phyloP scores from a whole-genome alignment of 306 rosid genomes.

The Aeschynomene evenia region DNA sequence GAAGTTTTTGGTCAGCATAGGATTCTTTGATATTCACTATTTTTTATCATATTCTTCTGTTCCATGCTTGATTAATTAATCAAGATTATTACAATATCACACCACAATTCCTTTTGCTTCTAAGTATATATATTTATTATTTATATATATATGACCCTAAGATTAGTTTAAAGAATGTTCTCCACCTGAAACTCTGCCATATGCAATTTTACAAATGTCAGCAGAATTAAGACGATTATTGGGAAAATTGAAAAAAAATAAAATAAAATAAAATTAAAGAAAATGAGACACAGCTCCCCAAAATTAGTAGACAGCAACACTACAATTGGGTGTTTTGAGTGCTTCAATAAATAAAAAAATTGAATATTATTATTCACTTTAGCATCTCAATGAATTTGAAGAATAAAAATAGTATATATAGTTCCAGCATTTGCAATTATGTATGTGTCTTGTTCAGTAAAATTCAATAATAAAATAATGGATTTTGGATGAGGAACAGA shows the following conservation, averaged over 20 bases:
- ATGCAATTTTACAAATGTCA: slow-evolving; percentile 40
- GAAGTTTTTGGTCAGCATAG: no score
- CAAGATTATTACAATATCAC: slow-evolving; percentile 25
- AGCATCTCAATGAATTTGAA: slow-evolving; percentile 54
- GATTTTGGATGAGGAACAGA: slow-evolving; percentile 20
- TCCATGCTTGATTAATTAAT: not conserved
- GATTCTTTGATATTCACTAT: slow-evolving; percentile 39
- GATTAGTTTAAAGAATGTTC: slow-evolving; percentile 51
- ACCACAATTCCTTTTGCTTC: not conserved
- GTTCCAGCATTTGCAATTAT: slow-evolving; percentile 38
- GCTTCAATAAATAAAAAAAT: slow-evolving; percentile 56
- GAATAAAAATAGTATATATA: slow-evolving; percentile 20
- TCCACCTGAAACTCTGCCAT: slow-evolving; percentile 44
- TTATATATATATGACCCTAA: no score
- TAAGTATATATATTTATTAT: no score
- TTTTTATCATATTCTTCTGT: slow-evolving; percentile 7
- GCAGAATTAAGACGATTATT: slow-evolving; percentile 32
- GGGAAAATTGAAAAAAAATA: slow-evolving; percentile 50
- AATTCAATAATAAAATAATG: slow-evolving; percentile 22
- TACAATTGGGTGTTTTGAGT: slow-evolving; percentile 75
- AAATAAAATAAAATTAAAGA: no score
- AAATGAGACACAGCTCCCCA: slow-evolving; percentile 53
- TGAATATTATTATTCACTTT: slow-evolving; percentile 44
- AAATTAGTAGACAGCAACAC: slow-evolving; percentile 57
- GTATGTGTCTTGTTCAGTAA: slow-evolving; percentile 28